Conservation (phyloP, 441 rosid species). For the Pelargonium myrrhifolium region DNA sequence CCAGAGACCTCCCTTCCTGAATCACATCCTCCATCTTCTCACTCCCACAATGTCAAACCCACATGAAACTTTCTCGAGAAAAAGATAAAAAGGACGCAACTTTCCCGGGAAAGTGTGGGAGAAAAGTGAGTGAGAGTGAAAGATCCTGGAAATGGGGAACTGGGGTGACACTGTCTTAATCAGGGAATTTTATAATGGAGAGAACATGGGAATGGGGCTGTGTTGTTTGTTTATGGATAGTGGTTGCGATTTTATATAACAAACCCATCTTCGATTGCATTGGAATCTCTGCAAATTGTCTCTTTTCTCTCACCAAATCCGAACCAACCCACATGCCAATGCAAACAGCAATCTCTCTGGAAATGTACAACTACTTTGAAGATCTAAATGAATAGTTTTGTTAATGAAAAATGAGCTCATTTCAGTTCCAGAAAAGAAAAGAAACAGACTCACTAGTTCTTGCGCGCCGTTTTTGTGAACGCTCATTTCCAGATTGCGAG, state of each 20-base stretch:
- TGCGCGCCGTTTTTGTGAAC: too few relatives aligned
- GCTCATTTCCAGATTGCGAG: too few relatives aligned
- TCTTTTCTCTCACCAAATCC: constrained; percentile 14
- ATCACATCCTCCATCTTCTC: constrained; percentile 29
- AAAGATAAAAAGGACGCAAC: background rate
- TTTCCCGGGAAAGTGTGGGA: constrained; percentile 9
- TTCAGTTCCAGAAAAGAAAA: too few relatives aligned
- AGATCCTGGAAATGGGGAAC: constrained; percentile 38
- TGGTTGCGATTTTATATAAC: constrained; percentile 21
- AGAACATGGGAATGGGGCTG: constrained; percentile 27
- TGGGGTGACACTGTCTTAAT: constrained; percentile 1
- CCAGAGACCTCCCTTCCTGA: constrained; percentile 73
- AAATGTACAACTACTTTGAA: background rate
- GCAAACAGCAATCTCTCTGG: background rate
- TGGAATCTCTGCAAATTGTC: constrained; percentile 19
- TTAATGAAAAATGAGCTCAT: too few relatives aligned
- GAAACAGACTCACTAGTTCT: too few relatives aligned
- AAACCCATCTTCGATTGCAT: constrained; percentile 26
- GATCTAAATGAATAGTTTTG: background rate
- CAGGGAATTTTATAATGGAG: background rate
- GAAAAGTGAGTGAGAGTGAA: constrained; percentile 14
- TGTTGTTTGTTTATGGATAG: background rate
- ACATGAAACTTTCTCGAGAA: constrained; percentile 11
- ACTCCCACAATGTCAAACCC: background rate
- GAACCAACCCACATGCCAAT: constrained; percentile 27